Conservation (phyloP, 2,329 filamentous ascomycete genomes). For the Penicillium sp. region DNA sequence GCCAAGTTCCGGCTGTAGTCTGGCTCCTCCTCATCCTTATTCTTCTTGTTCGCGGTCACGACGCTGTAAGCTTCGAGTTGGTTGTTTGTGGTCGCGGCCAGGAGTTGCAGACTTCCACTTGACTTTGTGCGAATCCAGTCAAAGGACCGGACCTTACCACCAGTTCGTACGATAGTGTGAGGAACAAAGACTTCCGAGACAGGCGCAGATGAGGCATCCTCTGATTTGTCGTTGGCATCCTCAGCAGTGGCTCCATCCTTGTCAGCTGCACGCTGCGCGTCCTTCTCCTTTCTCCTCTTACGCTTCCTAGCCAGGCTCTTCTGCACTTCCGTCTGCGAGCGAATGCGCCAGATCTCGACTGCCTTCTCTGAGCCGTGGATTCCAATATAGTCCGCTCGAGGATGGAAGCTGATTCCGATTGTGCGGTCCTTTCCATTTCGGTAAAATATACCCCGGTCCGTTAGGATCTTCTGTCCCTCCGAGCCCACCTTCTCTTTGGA, state of each 20-base stretch:
- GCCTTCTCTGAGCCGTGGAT: slow-evolving; percentile 88
- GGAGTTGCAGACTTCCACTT: slow-evolving; percentile 69
- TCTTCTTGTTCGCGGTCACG: slow-evolving; percentile 60
- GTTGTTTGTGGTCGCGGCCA: slow-evolving; percentile 84
- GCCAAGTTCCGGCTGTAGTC: slow-evolving; percentile 75
- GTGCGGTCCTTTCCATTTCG: slow-evolving; percentile 79
- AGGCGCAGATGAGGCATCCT: slow-evolving; percentile 66
- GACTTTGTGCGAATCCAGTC: slow-evolving; percentile 65
- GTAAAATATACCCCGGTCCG: slow-evolving; percentile 69
- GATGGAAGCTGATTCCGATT: slow-evolving; percentile 74
- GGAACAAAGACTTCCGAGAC: slow-evolving; percentile 81
- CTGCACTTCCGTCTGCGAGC: slow-evolving; percentile 74
- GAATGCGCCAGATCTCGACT: slow-evolving; percentile 86
- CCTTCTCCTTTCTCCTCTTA: slow-evolving; percentile 78
- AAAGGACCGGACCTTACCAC: slow-evolving; percentile 78
- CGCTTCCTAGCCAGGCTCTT: slow-evolving; percentile 78
- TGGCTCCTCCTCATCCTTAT: slow-evolving; percentile 61
- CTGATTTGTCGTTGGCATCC: slow-evolving; percentile 46
- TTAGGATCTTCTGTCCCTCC: slow-evolving; percentile 59
- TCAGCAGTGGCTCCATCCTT: too few species aligned
- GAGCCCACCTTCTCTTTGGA: slow-evolving; percentile 57
- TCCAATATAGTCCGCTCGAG: slow-evolving; percentile 74
- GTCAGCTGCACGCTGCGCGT: slow-evolving; percentile 26
- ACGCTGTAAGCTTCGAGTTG: slow-evolving; percentile 81
- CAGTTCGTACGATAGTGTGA: slow-evolving; percentile 77